Conservation (phyloP, 2,329 filamentous ascomycete species). For the Nannizziopsis barbatae region DNA sequence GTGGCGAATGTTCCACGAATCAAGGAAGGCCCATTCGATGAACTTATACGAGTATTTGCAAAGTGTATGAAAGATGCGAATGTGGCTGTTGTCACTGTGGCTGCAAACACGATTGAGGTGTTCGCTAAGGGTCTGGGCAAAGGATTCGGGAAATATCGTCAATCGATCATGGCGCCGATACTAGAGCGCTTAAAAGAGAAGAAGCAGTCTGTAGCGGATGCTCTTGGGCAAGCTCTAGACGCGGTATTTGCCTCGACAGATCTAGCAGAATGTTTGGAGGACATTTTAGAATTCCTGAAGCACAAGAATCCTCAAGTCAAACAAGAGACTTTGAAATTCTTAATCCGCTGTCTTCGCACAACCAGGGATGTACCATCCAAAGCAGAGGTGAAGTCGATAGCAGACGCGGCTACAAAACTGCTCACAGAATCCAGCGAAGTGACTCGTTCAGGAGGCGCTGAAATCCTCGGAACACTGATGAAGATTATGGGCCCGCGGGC, state of each 20-base stretch:
- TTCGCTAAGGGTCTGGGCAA: constrained; percentile 75
- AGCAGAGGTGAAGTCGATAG: constrained; percentile 69
- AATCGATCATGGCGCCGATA: constrained; percentile 72
- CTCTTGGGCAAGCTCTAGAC: constrained; percentile 74
- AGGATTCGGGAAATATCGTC: constrained; percentile 68
- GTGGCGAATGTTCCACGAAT: constrained; percentile 77
- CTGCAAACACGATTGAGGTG: constrained; percentile 83
- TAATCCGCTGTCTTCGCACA: constrained; percentile 75
- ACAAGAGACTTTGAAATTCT: constrained; percentile 83
- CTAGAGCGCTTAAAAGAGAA: constrained; percentile 97
- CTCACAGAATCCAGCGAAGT: constrained; percentile 79
- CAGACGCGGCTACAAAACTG: constrained; percentile 81
- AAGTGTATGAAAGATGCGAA: constrained; percentile 99
- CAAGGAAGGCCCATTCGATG: constrained; percentile 79
- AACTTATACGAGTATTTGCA: constrained; percentile 70
- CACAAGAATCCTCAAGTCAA: constrained; percentile 99
- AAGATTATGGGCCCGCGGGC: constrained; percentile 95
- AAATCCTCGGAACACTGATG: constrained; percentile 89
- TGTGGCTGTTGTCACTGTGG: constrained; percentile 82
- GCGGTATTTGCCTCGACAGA: constrained; percentile 54
- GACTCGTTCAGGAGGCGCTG: constrained; percentile 77
- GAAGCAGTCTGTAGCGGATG: constrained; percentile 79
- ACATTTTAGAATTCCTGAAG: constrained; percentile 69
- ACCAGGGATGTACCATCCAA: constrained; percentile 76
- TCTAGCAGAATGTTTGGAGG: constrained; percentile 79